A percentile compares a stretch with the other conserved stretches of the same genome.
Conservation (phyloP, 176 grass and related monocot genomes). For the Eragrostis nindensis region DNA sequence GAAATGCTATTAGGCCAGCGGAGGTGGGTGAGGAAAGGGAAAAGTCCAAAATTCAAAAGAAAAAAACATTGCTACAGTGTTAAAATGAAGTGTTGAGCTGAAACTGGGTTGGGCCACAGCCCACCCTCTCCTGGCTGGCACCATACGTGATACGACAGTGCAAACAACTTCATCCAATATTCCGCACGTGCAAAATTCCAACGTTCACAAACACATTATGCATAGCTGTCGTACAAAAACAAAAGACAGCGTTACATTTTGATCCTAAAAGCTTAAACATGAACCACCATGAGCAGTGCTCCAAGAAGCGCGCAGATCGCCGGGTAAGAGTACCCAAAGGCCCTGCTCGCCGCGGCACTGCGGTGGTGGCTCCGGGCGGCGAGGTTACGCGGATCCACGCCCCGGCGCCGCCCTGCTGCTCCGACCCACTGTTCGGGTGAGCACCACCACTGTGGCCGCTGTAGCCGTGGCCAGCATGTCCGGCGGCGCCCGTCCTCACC, state of each 20-base stretch:
- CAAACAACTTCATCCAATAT: no score
- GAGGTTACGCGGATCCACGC: conserved; percentile 18
- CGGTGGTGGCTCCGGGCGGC: conserved; percentile 5
- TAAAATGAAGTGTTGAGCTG: no score
- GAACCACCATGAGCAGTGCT: background rate
- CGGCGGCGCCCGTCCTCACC: background rate
- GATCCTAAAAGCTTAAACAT: background rate
- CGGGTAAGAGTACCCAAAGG: background rate
- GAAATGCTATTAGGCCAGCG: no score
- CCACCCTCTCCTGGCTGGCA: no score
- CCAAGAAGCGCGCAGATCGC: background rate
- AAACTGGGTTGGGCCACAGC: no score
- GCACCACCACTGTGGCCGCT: conserved; percentile 10
- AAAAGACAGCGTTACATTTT: background rate
- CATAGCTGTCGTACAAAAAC: background rate
- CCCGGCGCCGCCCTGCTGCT: background rate
- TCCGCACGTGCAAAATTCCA: no score
- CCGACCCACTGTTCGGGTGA: background rate
- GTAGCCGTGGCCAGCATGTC: conserved; percentile 3
- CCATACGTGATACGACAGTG: no score
- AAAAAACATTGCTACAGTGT: no score
- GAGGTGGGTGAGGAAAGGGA: no score
- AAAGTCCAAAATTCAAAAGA: no score
- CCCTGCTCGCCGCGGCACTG: background rate
- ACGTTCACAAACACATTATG: no score